These are phyloP conservation scores for Stagonosporopsis rhizophila DNA, from an alignment of 2,329 filamentous ascomycete species.

Conservation along the genomic window DNA sequence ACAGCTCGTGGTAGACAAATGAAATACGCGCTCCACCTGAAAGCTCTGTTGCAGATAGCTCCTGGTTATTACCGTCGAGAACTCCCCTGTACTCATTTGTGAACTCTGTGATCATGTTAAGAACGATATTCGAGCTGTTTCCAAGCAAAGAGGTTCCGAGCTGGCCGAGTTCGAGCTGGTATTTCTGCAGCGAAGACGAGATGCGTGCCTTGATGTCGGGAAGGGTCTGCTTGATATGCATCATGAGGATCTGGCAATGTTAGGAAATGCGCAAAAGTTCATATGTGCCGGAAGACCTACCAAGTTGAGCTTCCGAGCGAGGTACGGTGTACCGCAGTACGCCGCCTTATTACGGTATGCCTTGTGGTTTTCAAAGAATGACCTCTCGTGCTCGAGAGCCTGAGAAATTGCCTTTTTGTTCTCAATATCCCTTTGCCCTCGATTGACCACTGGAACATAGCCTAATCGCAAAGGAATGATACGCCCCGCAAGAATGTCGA, in stretches of 20 bases:
- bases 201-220: conserved; percentile 99
- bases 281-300: conserved; percentile 47
- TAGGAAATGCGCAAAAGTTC: conserved; percentile 24
- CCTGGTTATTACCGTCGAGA: conserved; percentile 93
- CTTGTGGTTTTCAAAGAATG: conserved; percentile 98
- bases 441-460: conserved; percentile 97
- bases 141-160: conserved; percentile 94
- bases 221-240: conserved; percentile 99
- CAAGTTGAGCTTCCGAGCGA: conserved; percentile 95
- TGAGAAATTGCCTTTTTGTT: conserved; percentile 94
- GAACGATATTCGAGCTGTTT: conserved; percentile 93
- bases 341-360: conserved; percentile 98
- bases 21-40: conserved; percentile 98
- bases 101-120: conserved; percentile 99
- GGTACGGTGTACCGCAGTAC: conserved; percentile 97
- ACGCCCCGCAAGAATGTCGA: conserved; percentile 96
- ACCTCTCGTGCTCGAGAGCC: conserved; percentile 91
- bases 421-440: conserved; percentile 97
- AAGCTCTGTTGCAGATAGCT: conserved; percentile 91
- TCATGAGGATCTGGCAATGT: conserved; percentile 82
- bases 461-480: conserved; percentile 95
- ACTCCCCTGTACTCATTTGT: conserved; percentile 97
- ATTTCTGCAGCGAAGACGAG: conserved; percentile 91
- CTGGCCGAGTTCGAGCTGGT: conserved; percentile 78
- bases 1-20: conserved; percentile 98